These are phyloP conservation scores for Fonsecaea monophora DNA, from an alignment of 2,329 filamentous ascomycete species.

Conservation along the genomic window DNA sequence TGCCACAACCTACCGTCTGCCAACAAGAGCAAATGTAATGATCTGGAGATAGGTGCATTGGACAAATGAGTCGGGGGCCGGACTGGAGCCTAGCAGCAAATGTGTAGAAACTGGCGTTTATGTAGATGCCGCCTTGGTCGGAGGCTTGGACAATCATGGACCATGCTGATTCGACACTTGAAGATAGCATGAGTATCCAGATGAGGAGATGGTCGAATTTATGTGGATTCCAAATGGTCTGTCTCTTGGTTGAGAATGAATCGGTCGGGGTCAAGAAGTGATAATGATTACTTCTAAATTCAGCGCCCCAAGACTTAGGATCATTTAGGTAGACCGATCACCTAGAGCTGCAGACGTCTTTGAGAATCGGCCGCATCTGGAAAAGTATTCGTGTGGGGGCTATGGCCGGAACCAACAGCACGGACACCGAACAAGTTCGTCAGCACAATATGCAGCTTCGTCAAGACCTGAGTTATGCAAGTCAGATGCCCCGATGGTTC, in stretches of 20 bases:
- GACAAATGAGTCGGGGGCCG: no score
- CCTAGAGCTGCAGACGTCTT: background rate
- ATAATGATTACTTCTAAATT: no score
- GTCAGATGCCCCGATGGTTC: background rate
- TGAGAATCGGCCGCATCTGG: background rate
- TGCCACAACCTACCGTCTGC: background rate
- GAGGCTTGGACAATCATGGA: background rate
- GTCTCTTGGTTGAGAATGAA: no score
- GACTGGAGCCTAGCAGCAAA: no score
- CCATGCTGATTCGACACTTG: background rate
- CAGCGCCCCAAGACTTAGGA: background rate
- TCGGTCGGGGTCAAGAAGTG: no score
- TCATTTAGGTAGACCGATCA: background rate
- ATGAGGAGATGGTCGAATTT: no score
- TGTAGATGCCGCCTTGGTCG: no score
- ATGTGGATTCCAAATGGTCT: no score
- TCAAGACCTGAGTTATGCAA: background rate
- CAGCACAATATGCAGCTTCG: background rate
- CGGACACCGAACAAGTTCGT: constrained; percentile 1
- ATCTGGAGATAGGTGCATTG: no score
- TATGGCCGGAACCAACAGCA: background rate
- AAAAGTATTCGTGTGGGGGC: background rate
- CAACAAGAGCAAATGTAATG: background rate
- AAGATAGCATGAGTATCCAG: background rate
- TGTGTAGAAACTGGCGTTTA: no score